These are phyloP conservation scores for Ceratonia siliqua DNA, from an alignment of 306 rosid species.

Conservation along the genomic window DNA sequence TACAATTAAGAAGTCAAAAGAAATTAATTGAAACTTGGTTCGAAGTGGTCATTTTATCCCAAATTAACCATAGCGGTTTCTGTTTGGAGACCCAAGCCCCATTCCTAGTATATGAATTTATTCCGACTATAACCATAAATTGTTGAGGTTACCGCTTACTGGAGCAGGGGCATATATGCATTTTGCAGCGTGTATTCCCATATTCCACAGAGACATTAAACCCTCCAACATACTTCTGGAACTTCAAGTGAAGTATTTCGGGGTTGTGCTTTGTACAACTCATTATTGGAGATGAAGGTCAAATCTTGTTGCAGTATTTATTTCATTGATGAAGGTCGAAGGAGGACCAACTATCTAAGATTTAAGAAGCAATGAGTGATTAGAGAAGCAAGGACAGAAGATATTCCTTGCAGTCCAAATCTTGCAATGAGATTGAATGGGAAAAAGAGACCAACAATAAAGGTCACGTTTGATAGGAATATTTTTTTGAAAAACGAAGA, in stretches of 20 bases:
- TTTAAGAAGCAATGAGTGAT: conserved; percentile 28
- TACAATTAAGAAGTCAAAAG: conserved; percentile 1
- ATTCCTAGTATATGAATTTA: conserved; percentile 44
- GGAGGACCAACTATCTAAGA: conserved; percentile 7
- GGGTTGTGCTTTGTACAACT: conserved; percentile 44
- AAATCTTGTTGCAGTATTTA: conserved; percentile 34
- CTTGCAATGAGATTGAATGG: conserved; percentile 46
- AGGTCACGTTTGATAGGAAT: too few species aligned
- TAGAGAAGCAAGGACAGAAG: conserved; percentile 36
- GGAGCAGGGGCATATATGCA: conserved; percentile 49
- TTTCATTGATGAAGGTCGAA: conserved; percentile 21
- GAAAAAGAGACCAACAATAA: conserved; percentile 55
- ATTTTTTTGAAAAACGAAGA: too few species aligned
- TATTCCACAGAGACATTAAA: conserved; percentile 46
- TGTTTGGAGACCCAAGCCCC: conserved; percentile 47
- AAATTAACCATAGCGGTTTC: conserved; percentile 48
- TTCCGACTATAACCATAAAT: too few species aligned
- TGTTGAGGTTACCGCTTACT: conserved; percentile 50
- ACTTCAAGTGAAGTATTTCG: conserved; percentile 48
- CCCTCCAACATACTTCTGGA: conserved; percentile 48
- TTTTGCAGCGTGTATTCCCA: conserved; percentile 40
- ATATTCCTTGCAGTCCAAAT: conserved; percentile 23
- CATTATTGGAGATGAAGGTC: conserved; percentile 32
- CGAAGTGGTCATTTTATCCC: conserved; percentile 40
- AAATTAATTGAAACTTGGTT: background rate